Evolutionary conservation across 352 stramenopile genomes (phyloP).

Genomic region (Aphanomyces invadans): DNA sequence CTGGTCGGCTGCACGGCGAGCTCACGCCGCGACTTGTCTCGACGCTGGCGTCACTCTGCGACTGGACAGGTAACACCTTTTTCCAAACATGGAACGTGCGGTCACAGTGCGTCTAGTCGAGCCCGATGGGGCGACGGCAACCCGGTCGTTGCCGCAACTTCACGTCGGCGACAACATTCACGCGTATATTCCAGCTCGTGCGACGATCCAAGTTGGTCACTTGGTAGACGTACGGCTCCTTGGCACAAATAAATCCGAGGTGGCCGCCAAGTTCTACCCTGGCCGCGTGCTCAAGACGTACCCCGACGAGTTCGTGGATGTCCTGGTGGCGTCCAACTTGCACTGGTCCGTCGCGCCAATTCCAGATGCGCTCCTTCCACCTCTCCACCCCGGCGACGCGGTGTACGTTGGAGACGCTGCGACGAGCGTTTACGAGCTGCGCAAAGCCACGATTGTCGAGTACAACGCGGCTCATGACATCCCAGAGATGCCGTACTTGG

Average conservation of each 20-base stretch:
- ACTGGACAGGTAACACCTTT: constrained; percentile 40
- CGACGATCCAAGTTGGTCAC: not conserved
- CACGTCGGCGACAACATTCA: constrained; percentile 11
- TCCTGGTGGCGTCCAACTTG: not conserved
- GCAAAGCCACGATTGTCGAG: not conserved
- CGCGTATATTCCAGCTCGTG: not conserved
- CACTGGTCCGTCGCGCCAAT: not conserved
- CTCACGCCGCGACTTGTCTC: constrained; percentile 52
- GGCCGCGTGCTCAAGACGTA: constrained; percentile 1
- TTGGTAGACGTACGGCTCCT: not conserved
- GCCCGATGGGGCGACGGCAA: not conserved
- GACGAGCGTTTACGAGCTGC: not conserved
- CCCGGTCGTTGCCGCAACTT: not conserved
- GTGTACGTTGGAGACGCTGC: constrained; percentile 4
- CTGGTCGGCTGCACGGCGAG: constrained; percentile 49
- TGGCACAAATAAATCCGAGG: not conserved
- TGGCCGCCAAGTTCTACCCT: not conserved
- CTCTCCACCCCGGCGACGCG: not conserved
- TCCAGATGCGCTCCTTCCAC: not conserved
- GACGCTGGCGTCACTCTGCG: constrained; percentile 46
- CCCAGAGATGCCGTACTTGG: not conserved
- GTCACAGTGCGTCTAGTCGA: not conserved
- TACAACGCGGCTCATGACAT: not conserved
- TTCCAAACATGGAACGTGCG: not conserved
- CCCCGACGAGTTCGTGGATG: not conserved